Evolutionary conservation across 2,329 filamentous ascomycete genomes (phyloP).

Genomic region (Aspergillus fumigatiaffinis): DNA sequence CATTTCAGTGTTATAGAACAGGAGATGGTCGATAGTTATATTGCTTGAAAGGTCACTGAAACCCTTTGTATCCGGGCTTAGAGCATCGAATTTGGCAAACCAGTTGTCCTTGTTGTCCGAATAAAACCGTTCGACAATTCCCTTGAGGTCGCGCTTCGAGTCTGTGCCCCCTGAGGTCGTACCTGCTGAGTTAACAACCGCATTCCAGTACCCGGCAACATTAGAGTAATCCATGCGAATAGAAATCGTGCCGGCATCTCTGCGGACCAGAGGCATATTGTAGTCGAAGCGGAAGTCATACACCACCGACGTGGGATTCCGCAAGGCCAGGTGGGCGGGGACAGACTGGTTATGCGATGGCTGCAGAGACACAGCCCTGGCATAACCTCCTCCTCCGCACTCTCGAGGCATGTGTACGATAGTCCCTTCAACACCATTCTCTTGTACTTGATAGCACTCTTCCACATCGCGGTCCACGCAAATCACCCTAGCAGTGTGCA

Average conservation of each 20-base stretch:
- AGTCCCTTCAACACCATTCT: conserved; percentile 33
- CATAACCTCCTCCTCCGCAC: conserved; percentile 41
- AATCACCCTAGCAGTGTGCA: no score
- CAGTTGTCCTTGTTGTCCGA: no score
- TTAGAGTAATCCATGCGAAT: conserved; percentile 42
- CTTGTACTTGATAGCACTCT: background rate
- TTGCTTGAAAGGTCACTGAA: no score
- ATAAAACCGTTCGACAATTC: no score
- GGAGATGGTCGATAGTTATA: background rate
- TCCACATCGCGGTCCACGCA: no score
- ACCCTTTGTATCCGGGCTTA: no score
- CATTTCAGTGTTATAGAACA: background rate
- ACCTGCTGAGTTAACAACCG: conserved; percentile 18
- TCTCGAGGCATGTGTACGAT: conserved; percentile 41
- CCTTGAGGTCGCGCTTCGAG: conserved; percentile 24
- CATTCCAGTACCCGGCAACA: conserved; percentile 36
- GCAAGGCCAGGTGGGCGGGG: conserved; percentile 16
- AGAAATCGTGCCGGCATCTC: conserved; percentile 28
- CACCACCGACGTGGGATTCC: conserved; percentile 12
- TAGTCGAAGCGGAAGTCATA: conserved; percentile 43
- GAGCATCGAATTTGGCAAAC: no score
- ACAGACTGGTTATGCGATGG: conserved; percentile 19
- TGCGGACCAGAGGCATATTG: conserved; percentile 32
- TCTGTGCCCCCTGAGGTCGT: conserved; percentile 11
- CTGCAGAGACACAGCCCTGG: conserved; percentile 33